These are phyloP conservation scores for Ceriops decandra DNA, from an alignment of 345 rosid species.

Conservation along the genomic window DNA sequence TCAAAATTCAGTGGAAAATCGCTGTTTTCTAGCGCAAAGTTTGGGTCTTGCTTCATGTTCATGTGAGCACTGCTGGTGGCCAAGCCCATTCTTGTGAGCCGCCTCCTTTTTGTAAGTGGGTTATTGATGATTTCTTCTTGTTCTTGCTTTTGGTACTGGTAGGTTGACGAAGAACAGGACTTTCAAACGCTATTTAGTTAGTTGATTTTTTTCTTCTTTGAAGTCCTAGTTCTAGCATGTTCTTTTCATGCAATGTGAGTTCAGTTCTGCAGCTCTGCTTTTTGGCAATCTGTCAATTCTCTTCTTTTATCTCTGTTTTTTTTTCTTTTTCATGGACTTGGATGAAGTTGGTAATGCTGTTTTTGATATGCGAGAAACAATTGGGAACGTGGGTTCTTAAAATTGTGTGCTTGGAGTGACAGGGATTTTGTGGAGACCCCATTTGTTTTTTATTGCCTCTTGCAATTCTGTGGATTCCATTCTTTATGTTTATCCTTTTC, in stretches of 20 bases:
- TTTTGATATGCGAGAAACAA: neutral
- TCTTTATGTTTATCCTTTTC: slow-evolving; percentile 36
- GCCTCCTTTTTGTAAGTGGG: slow-evolving; percentile 29
- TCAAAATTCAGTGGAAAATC: neutral
- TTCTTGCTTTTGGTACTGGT: neutral
- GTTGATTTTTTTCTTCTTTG: slow-evolving; percentile 2
- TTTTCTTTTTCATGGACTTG: neutral
- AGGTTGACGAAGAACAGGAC: no score
- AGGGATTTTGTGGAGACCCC: slow-evolving; percentile 25
- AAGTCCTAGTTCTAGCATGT: neutral
- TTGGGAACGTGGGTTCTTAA: no score
- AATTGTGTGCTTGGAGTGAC: slow-evolving; percentile 22
- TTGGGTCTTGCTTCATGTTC: slow-evolving; percentile 15
- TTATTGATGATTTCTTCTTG: slow-evolving; percentile 16
- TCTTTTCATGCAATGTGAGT: slow-evolving; percentile 28
- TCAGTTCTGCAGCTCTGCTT: neutral
- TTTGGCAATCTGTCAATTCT: neutral
- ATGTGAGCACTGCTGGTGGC: neutral
- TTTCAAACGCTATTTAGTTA: no score
- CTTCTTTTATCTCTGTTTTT: no score
- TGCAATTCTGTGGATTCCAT: slow-evolving; percentile 59
- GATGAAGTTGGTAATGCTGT: slow-evolving; percentile 6
- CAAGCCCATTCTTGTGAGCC: slow-evolving; percentile 3
- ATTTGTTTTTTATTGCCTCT: slow-evolving; percentile 23
- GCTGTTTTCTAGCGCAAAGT: neutral